Evolutionary conservation across 768 basidiomycete species (phyloP), one percentile per base, ranked within the genome.

Genomic region (Agrocybe praecox): DNA sequence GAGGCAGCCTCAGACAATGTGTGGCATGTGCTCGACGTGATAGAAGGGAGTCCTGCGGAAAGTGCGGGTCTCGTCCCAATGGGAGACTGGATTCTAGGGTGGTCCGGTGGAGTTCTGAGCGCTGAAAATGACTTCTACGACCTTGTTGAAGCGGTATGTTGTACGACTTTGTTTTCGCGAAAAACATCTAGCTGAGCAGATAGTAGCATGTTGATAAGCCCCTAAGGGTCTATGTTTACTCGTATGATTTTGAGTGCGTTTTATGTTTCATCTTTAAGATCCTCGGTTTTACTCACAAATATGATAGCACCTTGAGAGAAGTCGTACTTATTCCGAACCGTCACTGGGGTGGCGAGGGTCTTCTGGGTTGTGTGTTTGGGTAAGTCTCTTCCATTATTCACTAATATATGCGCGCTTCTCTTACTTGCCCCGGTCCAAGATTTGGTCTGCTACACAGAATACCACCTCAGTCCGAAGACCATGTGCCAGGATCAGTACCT

Each of bases 51-150:
- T 60, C 97, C 97, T 6, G 97, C 96, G 9, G 96, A 98, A 76
- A 92, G 90, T 65, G 94, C 95, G 6, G 96, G 96, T 2, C 84
- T 98, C 11, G 97, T 99, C 18, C 96, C 96, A 1, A 96, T 92
- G 76, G 87, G 83, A 40, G 83, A 81, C 66, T 78, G 76, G 78
- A 78, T 80, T 53, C 62, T 80, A 55, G 78, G 78, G 18, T 99
- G 96, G 92, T 92, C 93, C 15, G 96, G 97, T 11, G 96, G 97
- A 8, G 89, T 92, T 2, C 75, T 99, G 46, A 82, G 88, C 59
- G 88, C 92, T 8, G 96, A 99, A 73, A 89, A 89, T 55, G 97
- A 98, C 66, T 98, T 99, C 65, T 98, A 98, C 69, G 93, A 96
- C 55, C 78, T 98, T 9, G 94, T 98, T 40, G 96, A 97, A 75